Evolutionary conservation across 1,284 basidiomycete species (phyloP), one percentile per base, ranked within the genome.

Genomic region (Trametes pubescens): DNA sequence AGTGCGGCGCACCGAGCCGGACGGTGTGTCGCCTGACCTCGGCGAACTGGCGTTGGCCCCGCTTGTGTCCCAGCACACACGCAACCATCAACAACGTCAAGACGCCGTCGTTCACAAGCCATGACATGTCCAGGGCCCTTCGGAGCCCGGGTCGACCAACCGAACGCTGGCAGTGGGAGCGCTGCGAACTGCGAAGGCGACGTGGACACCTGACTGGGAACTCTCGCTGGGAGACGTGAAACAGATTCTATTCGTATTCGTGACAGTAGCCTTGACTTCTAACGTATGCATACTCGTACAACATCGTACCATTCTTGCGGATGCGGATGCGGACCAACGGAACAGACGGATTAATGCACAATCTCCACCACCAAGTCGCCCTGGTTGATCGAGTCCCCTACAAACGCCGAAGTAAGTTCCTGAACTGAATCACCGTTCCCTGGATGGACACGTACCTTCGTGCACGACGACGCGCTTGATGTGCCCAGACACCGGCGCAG

Each of bases 401-500:
- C 26, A 59, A 62, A 61, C 21, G 59, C 53, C 48, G 24, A 47
- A 21, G 53, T 68, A 44, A 70, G 67, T 51, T 56, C 57, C 56
- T 49, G 5, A 51, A 65, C 47, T 22, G 56, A 51, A n/a, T 46
- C 40, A 11, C 4, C 32, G 24, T 32, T 22, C 22, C 22, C 24
- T 18, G 35, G 34, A 63, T 67, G 57, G 68, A 73, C 62, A 67
- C 79, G 68, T 66, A 89, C 92, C 93, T 85, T 95, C 93, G 66
- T 88, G 86, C 60, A 98, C 95, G 57, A 90, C 85, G 49, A 99
- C 94, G 52, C 95, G 90, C 82, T 94, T 95, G 81, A 99, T 86
- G 78, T 96, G 95, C 52, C 97, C 97, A 59, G 94, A 94, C 51
- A 98, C 96, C 38, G 97, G 96, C 26, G 96, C 93, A 29, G 95